phyloP scores from a whole-genome alignment of 2,329 filamentous ascomycete genomes.

The Didymella glomerata region DNA sequence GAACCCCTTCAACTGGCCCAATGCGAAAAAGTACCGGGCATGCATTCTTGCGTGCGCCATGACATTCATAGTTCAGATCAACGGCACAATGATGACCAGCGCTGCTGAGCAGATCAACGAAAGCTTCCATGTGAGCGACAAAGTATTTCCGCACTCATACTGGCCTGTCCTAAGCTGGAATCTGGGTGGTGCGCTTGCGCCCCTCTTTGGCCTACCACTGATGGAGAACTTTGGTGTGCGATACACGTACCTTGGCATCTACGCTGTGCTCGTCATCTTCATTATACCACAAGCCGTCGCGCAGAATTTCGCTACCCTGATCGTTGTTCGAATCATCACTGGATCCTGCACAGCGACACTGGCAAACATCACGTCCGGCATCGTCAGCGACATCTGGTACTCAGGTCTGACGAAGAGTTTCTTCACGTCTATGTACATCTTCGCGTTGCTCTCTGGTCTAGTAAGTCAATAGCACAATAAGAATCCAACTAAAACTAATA shows the following conservation, averaged over 20 bases:
- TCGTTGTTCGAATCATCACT: constrained; percentile 56
- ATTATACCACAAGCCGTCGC: constrained; percentile 55
- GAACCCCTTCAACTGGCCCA: constrained; percentile 55
- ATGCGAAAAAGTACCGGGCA: constrained; percentile 53
- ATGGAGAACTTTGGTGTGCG: constrained; percentile 57
- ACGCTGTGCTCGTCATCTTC: constrained; percentile 54
- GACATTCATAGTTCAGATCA: constrained; percentile 46
- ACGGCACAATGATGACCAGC: constrained; percentile 46
- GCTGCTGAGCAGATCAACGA: constrained; percentile 49
- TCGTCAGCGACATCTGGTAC: constrained; percentile 51
- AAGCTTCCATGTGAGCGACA: constrained; percentile 52
- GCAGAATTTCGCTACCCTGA: constrained; percentile 56
- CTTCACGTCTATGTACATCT: constrained; percentile 56
- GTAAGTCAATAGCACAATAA: too few species aligned
- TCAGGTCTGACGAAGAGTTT: constrained; percentile 52
- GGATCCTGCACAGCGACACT: constrained; percentile 55
- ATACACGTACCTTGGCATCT: constrained; percentile 54
- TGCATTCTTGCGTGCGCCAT: constrained; percentile 56
- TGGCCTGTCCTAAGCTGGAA: constrained; percentile 55
- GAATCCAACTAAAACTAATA: too few species aligned
- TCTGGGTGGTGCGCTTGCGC: constrained; percentile 53
- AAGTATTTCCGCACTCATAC: constrained; percentile 52
- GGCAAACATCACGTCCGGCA: constrained; percentile 52
- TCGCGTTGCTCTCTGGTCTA: constrained; percentile 55
- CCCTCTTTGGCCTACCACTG: constrained; percentile 53